Evolutionary conservation across 495 filamentous ascomycete genomes (phyloP), one percentile per base, ranked within the genome.

Genomic region (Penicillium alfredii): DNA sequence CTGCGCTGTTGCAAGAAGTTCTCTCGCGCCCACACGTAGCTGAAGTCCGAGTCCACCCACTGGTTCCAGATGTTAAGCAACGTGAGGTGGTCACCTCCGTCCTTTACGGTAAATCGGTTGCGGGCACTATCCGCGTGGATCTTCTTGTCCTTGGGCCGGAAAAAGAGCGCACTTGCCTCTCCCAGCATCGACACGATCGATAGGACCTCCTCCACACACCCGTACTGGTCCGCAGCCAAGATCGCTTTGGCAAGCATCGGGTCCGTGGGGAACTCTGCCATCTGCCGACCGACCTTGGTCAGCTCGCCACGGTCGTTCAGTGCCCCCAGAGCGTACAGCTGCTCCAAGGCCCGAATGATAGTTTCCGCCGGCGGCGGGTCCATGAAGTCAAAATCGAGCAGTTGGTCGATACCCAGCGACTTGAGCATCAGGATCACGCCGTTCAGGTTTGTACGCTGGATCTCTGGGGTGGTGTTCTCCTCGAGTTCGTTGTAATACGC

Each of bases 61-160:
- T 94, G 84, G 58, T 94, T 94, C 82, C 81, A 98, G 54, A 98
- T 83, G 50, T 95, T 95, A n/a, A 98, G 74, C 1, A 90, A 74
- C 0, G 88, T 89, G 8, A 89, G 60, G 53, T 94, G 86, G 61
- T 98, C 92, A 26, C 92, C 92, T 31, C 92, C 92, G 38, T 93
- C 88, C 46, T 87, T 88, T 47, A 88, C 67, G 1, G 92, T 95
- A 65, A 97, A 96, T 2, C 93, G 77, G 19, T 81, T 79, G n/a
- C 90, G 81, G 3, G 92, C 92, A 46, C 84, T 83, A 57, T 96
- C 92, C 14, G 92, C 93, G 55, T 94, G 84, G 30, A 96, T 81
- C 51, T 95, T 94, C 68, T 97, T 94, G 64, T 98, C 90, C 58
- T 95, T 95, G 7, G 92, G 92, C 1, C 92, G 78, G 74, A 89